These are phyloP conservation scores for Emergomyces africanus DNA, from an alignment of 2,329 filamentous ascomycete genomes.

Conservation along the genomic window DNA sequence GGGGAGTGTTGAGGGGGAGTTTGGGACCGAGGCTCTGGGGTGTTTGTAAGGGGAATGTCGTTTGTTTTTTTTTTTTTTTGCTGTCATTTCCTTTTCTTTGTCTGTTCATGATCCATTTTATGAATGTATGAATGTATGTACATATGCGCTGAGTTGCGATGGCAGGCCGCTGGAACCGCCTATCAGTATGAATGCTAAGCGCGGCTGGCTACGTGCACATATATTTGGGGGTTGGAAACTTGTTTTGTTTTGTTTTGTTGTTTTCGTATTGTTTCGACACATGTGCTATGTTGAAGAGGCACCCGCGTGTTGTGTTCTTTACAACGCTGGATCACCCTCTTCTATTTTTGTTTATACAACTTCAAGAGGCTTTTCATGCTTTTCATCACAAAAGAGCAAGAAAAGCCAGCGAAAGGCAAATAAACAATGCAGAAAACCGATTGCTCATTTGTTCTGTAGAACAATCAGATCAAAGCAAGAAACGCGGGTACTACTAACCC, in stretches of 20 bases:
- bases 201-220: neutral
- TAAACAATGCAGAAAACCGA: neutral
- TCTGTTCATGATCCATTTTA: neutral
- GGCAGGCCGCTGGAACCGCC: too few relatives aligned
- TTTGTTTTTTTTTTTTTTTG: neutral
- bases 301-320: neutral
- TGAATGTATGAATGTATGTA: neutral
- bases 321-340: neutral
- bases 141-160: neutral
- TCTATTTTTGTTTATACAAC: neutral
- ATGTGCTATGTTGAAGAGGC: neutral
- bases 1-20: constrained; percentile 55
- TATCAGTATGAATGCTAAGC: too few relatives aligned
- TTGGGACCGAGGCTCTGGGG: constrained; percentile 70
- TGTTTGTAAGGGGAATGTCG: constrained; percentile 48
- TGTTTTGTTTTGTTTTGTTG: too few relatives aligned
- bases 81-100: neutral
- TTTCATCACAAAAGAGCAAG: neutral
- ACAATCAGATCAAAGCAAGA: neutral
- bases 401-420: neutral
- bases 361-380: neutral
- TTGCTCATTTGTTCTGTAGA: neutral
- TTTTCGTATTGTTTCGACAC: neutral
- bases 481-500: too few relatives aligned
- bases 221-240: neutral